Conservation (phyloP, 169 alveolate genomes). For the Plasmodium cynomolgi region DNA sequence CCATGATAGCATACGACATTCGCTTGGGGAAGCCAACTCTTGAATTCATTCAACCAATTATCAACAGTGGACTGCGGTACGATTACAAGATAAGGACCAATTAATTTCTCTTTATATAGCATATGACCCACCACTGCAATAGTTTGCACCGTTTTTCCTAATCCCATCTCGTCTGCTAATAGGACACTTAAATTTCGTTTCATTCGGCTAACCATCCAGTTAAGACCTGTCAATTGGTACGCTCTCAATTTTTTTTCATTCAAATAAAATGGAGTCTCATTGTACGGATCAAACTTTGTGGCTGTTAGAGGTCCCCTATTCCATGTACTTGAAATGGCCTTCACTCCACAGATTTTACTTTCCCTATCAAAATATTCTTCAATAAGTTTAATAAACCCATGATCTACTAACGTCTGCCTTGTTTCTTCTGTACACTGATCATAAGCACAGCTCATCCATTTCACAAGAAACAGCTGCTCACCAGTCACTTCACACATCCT, state of each 20-base stretch:
- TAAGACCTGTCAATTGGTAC: slow-evolving; percentile 95
- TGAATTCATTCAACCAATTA: slow-evolving; percentile 96
- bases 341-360: slow-evolving; percentile 83
- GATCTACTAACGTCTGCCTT: slow-evolving; percentile 86
- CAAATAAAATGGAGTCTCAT: slow-evolving; percentile 90
- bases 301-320: slow-evolving; percentile 86
- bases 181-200: slow-evolving; percentile 94
- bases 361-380: slow-evolving; percentile 86
- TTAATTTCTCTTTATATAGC: slow-evolving; percentile 87
- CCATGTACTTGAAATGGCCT: slow-evolving; percentile 84
- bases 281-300: slow-evolving; percentile 91
- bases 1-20: slow-evolving; percentile 95
- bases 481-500: slow-evolving; percentile 71
- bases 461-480: slow-evolving; percentile 85
- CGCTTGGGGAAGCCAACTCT: slow-evolving; percentile 94
- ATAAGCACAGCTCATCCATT: slow-evolving; percentile 92
- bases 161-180: slow-evolving; percentile 97
- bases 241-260: slow-evolving; percentile 89
- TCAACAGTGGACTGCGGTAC: slow-evolving; percentile 97
- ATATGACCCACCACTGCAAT: slow-evolving; percentile 94
- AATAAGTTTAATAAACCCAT: slow-evolving; percentile 84
- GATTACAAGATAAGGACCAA: slow-evolving; percentile 94
- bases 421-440: slow-evolving; percentile 94
- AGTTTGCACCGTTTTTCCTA: slow-evolving; percentile 95
- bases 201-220: slow-evolving; percentile 96